Percentiles rank a stretch among this genome's conserved stretches.
These are phyloP conservation scores for Apiospora rasikravindrae DNA, from an alignment of 2,329 filamentous ascomycete genomes.

Conservation along the genomic window DNA sequence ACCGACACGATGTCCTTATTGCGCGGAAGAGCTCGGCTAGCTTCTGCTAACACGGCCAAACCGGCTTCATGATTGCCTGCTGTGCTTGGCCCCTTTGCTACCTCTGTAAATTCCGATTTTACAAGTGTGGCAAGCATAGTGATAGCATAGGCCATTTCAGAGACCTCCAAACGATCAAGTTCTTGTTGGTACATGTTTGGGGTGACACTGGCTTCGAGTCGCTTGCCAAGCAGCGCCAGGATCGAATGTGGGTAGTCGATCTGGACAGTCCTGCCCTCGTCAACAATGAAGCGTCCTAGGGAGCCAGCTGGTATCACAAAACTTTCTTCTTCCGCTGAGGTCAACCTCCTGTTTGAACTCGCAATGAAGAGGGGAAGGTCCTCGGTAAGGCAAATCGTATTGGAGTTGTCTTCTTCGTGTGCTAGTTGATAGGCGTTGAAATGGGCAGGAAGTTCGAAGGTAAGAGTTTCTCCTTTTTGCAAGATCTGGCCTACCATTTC, in stretches of 20 bases:
- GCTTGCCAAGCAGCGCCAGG: slow-evolving; percentile 78
- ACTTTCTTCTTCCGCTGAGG: slow-evolving; percentile 51
- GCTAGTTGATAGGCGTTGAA: slow-evolving; percentile 80
- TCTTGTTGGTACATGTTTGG: slow-evolving; percentile 60
- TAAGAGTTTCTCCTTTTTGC: slow-evolving; percentile 73
- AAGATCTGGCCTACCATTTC: slow-evolving; percentile 66
- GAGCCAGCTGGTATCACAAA: slow-evolving; percentile 72
- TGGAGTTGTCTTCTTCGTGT: slow-evolving; percentile 85
- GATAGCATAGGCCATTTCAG: slow-evolving; percentile 75
- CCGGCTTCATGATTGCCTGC: slow-evolving; percentile 39
- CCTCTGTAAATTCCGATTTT: slow-evolving; percentile 52
- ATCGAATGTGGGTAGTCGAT: slow-evolving; percentile 82
- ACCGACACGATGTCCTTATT: slow-evolving; percentile 80
- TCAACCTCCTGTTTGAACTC: slow-evolving; percentile 50
- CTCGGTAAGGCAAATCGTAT: slow-evolving; percentile 72
- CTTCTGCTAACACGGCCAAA: slow-evolving; percentile 61
- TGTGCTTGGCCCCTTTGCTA: slow-evolving; percentile 27
- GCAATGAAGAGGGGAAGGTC: slow-evolving; percentile 68
- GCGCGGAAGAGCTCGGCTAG: slow-evolving; percentile 58
- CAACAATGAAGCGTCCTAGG: slow-evolving; percentile 74
- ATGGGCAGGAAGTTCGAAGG: slow-evolving; percentile 72
- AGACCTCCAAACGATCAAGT: slow-evolving; percentile 59
- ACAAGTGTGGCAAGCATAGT: slow-evolving; percentile 75
- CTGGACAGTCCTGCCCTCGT: slow-evolving; percentile 76
- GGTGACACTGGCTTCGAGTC: slow-evolving; percentile 70